Evolutionary conservation across 352 stramenopile species (phyloP), one percentile per base, ranked within the genome.

Genomic region (Phytophthora melonis): DNA sequence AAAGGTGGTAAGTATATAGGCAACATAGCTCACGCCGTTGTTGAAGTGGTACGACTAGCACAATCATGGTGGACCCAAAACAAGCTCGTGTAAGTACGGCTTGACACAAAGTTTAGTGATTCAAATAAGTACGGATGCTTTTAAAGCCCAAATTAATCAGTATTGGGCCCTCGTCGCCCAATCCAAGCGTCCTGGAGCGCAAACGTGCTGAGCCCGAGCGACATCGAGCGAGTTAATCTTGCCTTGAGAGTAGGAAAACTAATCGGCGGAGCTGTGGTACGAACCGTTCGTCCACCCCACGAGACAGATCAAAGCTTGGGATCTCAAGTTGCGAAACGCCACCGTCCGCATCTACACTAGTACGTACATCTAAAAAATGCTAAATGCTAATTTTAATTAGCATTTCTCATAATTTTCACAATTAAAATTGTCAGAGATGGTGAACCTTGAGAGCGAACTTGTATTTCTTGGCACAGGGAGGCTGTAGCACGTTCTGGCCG

Each of bases 1-100:
- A 25, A 55, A 55, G 47, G 47, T 55, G 47, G 47, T 55, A 32
- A 32, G 19, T 32, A 14, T 32, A 18, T 27, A 5, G 19, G 47
- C n/a, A 19, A 55, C 47, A 55, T 55, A 55, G 47, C 27, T 9
- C 41, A 50, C 41, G 41, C 14, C 41, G 41, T 21, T 10, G 41
- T 55, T 55, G 47, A 55, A 55, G 47, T 55, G 47, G 47, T 25
- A 25, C 47, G 47, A 50, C 21, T 25, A 55, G 47, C 47, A 55
- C 19, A 55, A 55, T 55, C 47, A 27, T 32, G 19, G 10, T 9
- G 47, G 6, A 27, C 19, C 19, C 13, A 30, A 27, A 27, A 14
- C 19, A 43, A 18, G 13, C 27, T 19, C 47, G 21, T 55, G n/a
- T 1, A 55, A 27, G 47, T 14, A 16, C 47, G n/a, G 41, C 5